Evolutionary conservation across 2,329 filamentous ascomycete genomes (phyloP).

Genomic region (Teratosphaeria gauchensis): DNA sequence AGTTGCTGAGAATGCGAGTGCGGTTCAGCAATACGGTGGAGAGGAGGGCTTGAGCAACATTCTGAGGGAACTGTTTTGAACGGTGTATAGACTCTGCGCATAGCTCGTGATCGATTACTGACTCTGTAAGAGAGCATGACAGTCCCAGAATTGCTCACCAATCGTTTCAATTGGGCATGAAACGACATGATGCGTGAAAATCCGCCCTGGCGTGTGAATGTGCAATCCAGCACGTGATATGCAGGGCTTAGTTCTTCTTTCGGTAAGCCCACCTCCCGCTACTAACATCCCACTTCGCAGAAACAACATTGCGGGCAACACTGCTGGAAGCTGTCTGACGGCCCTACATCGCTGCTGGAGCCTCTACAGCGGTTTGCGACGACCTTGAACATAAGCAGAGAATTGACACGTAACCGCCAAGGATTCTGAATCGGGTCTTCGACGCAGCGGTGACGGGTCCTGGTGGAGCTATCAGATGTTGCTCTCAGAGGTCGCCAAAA

Average conservation of each 20-base stretch:
- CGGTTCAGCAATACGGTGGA: conserved; percentile 33
- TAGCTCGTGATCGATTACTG: not conserved
- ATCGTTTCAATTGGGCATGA: too few species aligned
- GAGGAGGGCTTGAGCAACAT: conserved; percentile 53
- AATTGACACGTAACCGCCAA: not conserved
- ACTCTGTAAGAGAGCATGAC: too few species aligned
- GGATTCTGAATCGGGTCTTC: not conserved
- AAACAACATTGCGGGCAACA: not conserved
- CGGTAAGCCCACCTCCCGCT: not conserved
- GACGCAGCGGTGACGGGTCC: not conserved
- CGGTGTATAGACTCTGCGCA: not conserved
- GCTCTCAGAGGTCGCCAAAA: not conserved
- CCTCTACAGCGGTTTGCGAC: not conserved
- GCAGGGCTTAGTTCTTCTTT: not conserved
- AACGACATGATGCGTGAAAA: too few species aligned
- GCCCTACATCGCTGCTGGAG: not conserved
- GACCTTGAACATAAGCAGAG: not conserved
- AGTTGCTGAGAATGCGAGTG: not conserved
- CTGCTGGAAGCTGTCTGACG: not conserved
- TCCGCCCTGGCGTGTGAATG: too few species aligned
- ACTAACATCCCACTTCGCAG: not conserved
- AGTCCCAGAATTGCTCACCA: too few species aligned
- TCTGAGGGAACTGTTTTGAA: conserved; percentile 49
- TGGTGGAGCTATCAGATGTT: not conserved
- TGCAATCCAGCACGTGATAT: not conserved